Evolutionary conservation across 371 early-diverging fungal species (phyloP), one percentile per base, ranked within the genome.

Genomic region (Mucor sp.): DNA sequence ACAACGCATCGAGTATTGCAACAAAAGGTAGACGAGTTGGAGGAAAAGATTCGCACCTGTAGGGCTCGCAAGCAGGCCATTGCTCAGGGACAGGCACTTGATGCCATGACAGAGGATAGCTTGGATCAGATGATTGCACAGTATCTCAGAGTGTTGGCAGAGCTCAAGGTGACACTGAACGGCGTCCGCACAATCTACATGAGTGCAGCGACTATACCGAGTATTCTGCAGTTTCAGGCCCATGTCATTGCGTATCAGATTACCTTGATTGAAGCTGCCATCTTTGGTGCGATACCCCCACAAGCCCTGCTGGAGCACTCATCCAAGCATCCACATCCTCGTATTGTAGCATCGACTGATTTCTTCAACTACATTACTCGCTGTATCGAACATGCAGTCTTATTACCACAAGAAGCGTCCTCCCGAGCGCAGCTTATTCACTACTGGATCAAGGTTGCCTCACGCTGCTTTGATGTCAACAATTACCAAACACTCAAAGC

Each of bases 361-460:
- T 91, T 92, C 74, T 94, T 94, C 84, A 94, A 94, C 66, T 93
- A 91, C 68, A 65, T 92, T 25, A 91, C 93, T 7, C 84, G 94
- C 9, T 67, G 88, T 62, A 87, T 94, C 44, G 94, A 94, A 71
- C 85, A 85, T 62, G 85, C 90, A 6, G 85, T 94, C 39, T 74
- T 94, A 32, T 76, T 86, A 37, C 88, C 88, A 0, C 78, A 82
- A 41, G 86, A 85, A 37, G 85, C 90, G 4, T 80, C 87, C 0
- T 82, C 82, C 8, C 82, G 94, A 6, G 91, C 91, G 0, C 85
- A 85, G 58, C 80, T 82, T 19, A 87, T 93, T 30, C 82, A 89
- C 60, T 78, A 85, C 58, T 94, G 94, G 94, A 86, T 89, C 62
- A 91, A 92, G 71, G 86, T 91, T 5, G 92, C 90, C 1, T 75